Evolutionary conservation across 2,329 filamentous ascomycete species (phyloP), one percentile per base, ranked within the genome.

Genomic region (Teratosphaeria destructans): DNA sequence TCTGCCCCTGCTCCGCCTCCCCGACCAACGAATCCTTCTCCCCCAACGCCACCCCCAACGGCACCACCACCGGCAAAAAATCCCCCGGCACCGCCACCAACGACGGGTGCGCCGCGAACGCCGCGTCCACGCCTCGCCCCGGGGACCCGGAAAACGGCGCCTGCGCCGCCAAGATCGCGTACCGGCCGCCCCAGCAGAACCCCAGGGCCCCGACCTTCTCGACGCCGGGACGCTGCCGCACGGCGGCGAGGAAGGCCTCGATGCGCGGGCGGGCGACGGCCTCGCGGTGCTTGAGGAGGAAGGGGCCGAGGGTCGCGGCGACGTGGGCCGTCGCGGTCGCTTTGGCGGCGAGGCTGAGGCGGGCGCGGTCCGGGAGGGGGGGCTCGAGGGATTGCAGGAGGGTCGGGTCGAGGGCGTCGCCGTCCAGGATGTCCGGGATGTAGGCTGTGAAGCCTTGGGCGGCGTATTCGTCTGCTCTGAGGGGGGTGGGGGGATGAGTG

Each of bases 101-200:
- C 8, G 69, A 73, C 5, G 76, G 76, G 66, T 78, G 76, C 57
- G 71, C 76, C 1, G 73, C 72, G 60, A 72, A 74, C 5, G 72
- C 74, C 7, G 75, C 76, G 65, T 78, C 75, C 19, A 76, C 73
- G 5, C 70, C 71, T 39, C 70, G 68, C 3, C 63, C 64, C 35
- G 69, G 67, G 26, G 66, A 61, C 12, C 57, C 60, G 5, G 57
- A 60, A 34, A 68, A 67, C 27, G 61, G 62, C 54, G 59, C 60
- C 56, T 71, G 67, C 19, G 65, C 68, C 12, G 67, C 63, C 5
- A 76, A 64, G 54, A 76, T 72, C 43, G 73, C 72, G 61, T 77
- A 76, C 32, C 73, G 65, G 0, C 70, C 78, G 35, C 78, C 78
- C 70, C 76, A 80, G 71, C 78, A 79, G 67, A 79, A 79, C 5